These are phyloP conservation scores for Cucumis melo DNA, from an alignment of 306 rosid species.

Conservation along the genomic window DNA sequence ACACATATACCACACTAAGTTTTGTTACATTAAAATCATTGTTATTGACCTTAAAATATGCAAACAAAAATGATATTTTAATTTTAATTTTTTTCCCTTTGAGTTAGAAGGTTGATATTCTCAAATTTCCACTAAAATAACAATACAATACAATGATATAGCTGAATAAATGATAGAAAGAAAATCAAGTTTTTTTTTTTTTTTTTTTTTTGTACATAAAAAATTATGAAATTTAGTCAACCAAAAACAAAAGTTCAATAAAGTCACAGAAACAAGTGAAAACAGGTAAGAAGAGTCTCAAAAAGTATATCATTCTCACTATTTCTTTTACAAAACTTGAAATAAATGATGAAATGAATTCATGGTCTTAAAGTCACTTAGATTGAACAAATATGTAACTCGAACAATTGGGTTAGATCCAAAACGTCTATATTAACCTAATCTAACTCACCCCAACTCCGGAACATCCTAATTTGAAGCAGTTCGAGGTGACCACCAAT, in stretches of 20 bases:
- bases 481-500: background rate
- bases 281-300: background rate
- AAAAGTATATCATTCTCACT: background rate
- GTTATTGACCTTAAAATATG: too few relatives aligned
- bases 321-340: background rate
- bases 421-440: background rate
- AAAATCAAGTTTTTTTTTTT: too few relatives aligned
- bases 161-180: too few relatives aligned
- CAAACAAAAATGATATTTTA: too few relatives aligned
- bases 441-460: background rate
- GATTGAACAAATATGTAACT: background rate
- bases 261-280: background rate
- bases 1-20: too few relatives aligned
- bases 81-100: too few relatives aligned
- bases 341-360: background rate
- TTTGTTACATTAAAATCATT: too few relatives aligned
- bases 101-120: too few relatives aligned
- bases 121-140: too few relatives aligned
- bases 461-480: background rate
- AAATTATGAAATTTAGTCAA: too few relatives aligned
- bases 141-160: too few relatives aligned
- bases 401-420: background rate
- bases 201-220: too few relatives aligned
- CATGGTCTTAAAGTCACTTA: background rate
- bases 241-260: background rate